Conservation (phyloP, 257 asterid species). For the Solanum pimpinellifolium region DNA sequence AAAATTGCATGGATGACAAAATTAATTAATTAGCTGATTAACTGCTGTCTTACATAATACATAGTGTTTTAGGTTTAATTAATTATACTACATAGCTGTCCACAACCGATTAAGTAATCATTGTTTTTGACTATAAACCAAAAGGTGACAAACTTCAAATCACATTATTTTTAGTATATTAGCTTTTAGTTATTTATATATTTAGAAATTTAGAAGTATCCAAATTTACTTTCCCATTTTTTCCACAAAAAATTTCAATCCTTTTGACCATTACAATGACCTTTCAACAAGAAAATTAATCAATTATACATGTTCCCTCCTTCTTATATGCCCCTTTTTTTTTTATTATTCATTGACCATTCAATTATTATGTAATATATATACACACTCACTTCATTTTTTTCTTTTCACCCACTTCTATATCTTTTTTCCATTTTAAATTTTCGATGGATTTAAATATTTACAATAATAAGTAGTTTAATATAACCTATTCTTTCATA, state of each 20-base stretch:
- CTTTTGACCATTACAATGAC: conserved; percentile 14
- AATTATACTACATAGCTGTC: conserved; percentile 2
- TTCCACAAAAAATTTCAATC: conserved; percentile 1
- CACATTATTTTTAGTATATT: not conserved
- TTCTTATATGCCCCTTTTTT: not conserved
- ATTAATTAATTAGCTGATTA: not conserved
- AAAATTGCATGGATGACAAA: not conserved
- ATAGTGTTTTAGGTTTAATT: not conserved
- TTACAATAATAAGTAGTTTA: not conserved
- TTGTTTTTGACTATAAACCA: conserved; percentile 10
- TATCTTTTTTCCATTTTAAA: not conserved
- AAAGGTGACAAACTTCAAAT: conserved; percentile 1
- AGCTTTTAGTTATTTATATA: not conserved
- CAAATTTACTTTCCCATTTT: not conserved
- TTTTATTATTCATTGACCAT: not conserved
- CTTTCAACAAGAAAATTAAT: not conserved
- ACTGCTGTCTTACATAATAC: not conserved
- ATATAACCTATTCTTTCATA: not conserved
- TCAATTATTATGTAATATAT: not conserved
- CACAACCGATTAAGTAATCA: conserved; percentile 6
- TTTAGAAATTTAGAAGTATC: not conserved
- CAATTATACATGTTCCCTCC: not conserved
- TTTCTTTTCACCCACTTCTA: not conserved
- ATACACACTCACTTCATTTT: not conserved
- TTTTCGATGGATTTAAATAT: not conserved